Conservation (phyloP, 2,329 filamentous ascomycete genomes). For the Nemania sp. region DNA sequence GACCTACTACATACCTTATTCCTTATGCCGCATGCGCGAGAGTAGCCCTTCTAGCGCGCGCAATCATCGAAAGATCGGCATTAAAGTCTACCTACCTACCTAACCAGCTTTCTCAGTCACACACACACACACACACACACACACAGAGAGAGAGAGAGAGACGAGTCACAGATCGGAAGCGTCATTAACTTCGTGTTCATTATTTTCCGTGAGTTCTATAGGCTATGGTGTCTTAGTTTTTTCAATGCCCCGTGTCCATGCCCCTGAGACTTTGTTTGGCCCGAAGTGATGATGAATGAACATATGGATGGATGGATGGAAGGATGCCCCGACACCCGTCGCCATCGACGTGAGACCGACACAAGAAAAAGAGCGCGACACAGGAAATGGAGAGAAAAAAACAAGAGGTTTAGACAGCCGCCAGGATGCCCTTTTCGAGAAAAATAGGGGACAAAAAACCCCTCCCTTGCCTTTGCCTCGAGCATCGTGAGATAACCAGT, state of each 20-base stretch:
- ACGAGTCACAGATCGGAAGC: no score
- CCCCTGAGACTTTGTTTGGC: conserved; percentile 22
- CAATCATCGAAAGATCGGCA: no score
- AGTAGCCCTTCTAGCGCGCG: no score
- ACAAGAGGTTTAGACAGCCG: conserved; percentile 14
- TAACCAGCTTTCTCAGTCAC: no score
- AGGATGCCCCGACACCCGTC: conserved; percentile 22
- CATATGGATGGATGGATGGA: background rate
- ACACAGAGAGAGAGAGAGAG: no score
- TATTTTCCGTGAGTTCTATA: conserved; percentile 41
- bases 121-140: no score
- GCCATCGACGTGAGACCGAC: conserved; percentile 19
- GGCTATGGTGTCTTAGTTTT: conserved; percentile 27
- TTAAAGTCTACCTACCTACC: no score
- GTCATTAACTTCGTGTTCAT: conserved; percentile 41
- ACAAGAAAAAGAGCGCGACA: conserved; percentile 11
- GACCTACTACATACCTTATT: no score
- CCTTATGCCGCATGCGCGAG: no score
- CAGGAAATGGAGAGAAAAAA: conserved; percentile 11
- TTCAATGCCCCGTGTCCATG: conserved; percentile 25
- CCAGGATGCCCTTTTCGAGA: conserved; percentile 5
- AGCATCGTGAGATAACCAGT: conserved; percentile 34
- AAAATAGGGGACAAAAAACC: background rate
- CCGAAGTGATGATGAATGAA: conserved; percentile 26
- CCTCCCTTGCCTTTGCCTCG: background rate